Conservation (phyloP, 139 green algal genomes). For the Micromonas commoda region DNA sequence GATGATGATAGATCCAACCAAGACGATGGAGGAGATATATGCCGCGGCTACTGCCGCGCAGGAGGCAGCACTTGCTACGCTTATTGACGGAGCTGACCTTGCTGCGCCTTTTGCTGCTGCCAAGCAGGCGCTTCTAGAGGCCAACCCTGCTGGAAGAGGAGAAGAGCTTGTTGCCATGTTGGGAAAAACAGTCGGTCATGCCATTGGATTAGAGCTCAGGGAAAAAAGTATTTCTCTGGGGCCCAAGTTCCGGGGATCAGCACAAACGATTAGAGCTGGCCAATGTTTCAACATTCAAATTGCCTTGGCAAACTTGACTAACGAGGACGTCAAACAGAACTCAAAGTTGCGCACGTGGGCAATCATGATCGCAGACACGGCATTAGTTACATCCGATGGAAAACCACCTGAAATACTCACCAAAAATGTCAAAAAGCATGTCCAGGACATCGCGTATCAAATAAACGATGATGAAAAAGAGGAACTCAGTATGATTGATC, state of each 20-base stretch:
- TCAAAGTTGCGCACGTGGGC: constrained; percentile 47
- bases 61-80: constrained; percentile 57
- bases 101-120: constrained; percentile 33
- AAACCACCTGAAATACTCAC: constrained; percentile 3
- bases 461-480: constrained; percentile 48
- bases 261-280: constrained; percentile 34
- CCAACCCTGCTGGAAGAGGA: constrained; percentile 31
- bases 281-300: constrained; percentile 67
- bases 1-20: constrained; percentile 79
- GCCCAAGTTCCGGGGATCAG: constrained; percentile 42
- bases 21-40: constrained; percentile 73
- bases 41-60: constrained; percentile 57
- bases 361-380: constrained; percentile 82
- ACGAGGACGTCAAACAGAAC: constrained; percentile 26
- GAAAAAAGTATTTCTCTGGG: constrained; percentile 42
- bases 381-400: constrained; percentile 35
- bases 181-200: constrained; percentile 75
- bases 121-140: constrained; percentile 35
- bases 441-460: constrained; percentile 26
- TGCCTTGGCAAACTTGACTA: constrained; percentile 23
- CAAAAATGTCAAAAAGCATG: constrained; percentile 4
- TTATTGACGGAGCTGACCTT: constrained; percentile 45
- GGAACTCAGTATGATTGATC: background rate
- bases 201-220: constrained; percentile 66
- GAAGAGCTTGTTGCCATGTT: constrained; percentile 61